Evolutionary conservation across 2,329 filamentous ascomycete species (phyloP).

Genomic region (Ploettnerulaceae sp.): DNA sequence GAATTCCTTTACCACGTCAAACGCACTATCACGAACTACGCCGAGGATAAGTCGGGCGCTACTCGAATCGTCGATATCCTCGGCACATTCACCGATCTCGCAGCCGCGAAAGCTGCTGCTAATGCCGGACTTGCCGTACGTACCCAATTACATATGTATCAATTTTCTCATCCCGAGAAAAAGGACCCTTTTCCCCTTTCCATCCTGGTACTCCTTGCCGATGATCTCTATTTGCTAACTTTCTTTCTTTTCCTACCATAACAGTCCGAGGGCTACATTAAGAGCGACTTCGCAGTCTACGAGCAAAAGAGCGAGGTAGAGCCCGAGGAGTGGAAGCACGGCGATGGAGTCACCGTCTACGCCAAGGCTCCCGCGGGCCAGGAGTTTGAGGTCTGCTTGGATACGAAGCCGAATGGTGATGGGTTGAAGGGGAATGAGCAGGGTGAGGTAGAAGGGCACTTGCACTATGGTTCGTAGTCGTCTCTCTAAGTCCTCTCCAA

Average conservation of each 20-base stretch:
- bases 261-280: constrained; percentile 34
- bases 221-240: background rate
- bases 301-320: constrained; percentile 19
- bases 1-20: constrained; percentile 25
- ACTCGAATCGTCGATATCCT: constrained; percentile 35
- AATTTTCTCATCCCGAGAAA: background rate
- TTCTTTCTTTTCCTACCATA: background rate
- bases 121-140: constrained; percentile 28
- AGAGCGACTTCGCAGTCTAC: constrained; percentile 37
- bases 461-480: constrained; percentile 27
- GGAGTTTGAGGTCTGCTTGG: constrained; percentile 37
- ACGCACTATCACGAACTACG: constrained; percentile 21
- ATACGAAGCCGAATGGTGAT: constrained; percentile 37
- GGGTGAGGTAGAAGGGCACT: constrained; percentile 26
- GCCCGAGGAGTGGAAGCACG: constrained; percentile 34
- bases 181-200: background rate
- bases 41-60: constrained; percentile 18
- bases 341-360: constrained; percentile 38
- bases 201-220: background rate
- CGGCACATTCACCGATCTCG: constrained; percentile 36
- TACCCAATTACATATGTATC: background rate
- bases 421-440: constrained; percentile 22
- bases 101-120: constrained; percentile 38
- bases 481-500: constrained; percentile 33
- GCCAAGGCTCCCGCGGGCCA: constrained; percentile 36